phyloP scores from a whole-genome alignment of 345 rosid species.

The Acer negundo region DNA sequence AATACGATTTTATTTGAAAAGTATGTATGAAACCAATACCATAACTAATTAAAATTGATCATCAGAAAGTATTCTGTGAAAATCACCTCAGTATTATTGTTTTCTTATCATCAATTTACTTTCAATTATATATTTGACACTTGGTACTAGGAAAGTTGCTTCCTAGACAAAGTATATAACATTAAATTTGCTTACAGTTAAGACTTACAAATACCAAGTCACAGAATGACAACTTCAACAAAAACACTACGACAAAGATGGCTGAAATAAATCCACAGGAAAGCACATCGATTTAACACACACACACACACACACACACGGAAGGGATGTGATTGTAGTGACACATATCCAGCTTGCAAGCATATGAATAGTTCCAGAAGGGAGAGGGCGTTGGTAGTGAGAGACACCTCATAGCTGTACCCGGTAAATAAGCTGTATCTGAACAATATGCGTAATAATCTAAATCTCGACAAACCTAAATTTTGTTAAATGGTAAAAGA shows the following conservation, averaged over 20 bases:
- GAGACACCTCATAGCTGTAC: background rate
- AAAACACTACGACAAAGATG: background rate
- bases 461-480: background rate
- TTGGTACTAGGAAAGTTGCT: background rate
- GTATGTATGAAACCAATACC: background rate
- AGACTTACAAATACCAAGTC: background rate
- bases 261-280: background rate
- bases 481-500: background rate
- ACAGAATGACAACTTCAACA: background rate
- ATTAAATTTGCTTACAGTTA: background rate
- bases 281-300: background rate
- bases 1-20: background rate
- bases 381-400: background rate
- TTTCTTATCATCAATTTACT: background rate
- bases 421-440: background rate
- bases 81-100: background rate
- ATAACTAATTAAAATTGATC: background rate
- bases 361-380: background rate
- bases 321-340: background rate
- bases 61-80: background rate
- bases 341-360: conserved; percentile 1
- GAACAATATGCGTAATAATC: background rate
- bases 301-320: background rate
- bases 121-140: background rate
- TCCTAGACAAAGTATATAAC: background rate